A percentile compares a stretch with the other conserved stretches of the same genome.
These are phyloP conservation scores for Diphasiastrum complanatum DNA, from an alignment of 83 land plant genomes.

Conservation along the genomic window DNA sequence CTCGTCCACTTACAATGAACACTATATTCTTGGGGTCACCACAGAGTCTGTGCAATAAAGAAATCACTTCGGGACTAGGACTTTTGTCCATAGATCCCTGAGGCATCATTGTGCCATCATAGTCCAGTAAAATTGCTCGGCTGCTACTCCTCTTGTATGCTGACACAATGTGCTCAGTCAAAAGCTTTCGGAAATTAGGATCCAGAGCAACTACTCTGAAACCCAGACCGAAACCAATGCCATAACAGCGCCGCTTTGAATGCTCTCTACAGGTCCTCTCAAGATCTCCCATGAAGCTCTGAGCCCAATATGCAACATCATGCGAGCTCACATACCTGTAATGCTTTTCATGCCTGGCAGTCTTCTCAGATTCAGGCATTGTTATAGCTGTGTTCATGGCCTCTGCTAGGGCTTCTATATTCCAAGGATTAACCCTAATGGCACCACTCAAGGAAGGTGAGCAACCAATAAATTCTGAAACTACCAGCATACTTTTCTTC, in stretches of 20 bases:
- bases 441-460: slow-evolving; percentile 24
- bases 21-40: slow-evolving; percentile 19
- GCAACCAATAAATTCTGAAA: slow-evolving; percentile 26
- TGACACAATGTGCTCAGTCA: slow-evolving; percentile 13
- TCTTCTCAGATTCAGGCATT: slow-evolving; percentile 25
- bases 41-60: slow-evolving; percentile 10
- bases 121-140: slow-evolving; percentile 22
- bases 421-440: slow-evolving; percentile 27
- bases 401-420: slow-evolving; percentile 20
- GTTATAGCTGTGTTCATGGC: slow-evolving; percentile 19
- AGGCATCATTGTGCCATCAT: slow-evolving; percentile 21
- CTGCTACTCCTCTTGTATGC: slow-evolving; percentile 22
- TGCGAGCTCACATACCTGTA: slow-evolving; percentile 24
- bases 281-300: slow-evolving; percentile 17
- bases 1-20: slow-evolving; percentile 19
- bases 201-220: slow-evolving; percentile 24
- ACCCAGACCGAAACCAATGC: slow-evolving; percentile 25
- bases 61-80: slow-evolving; percentile 14
- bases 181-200: slow-evolving; percentile 23
- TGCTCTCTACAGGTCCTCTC: slow-evolving; percentile 20
- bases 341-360: slow-evolving; percentile 25
- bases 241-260: slow-evolving; percentile 19
- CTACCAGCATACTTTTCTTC: slow-evolving; percentile 23
- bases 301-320: slow-evolving; percentile 23
- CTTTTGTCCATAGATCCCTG: slow-evolving; percentile 3